Percentiles rank a stretch among this genome's conserved stretches.
phyloP scores from a whole-genome alignment of 257 asterid genomes.

The Capsicum chinense region DNA sequence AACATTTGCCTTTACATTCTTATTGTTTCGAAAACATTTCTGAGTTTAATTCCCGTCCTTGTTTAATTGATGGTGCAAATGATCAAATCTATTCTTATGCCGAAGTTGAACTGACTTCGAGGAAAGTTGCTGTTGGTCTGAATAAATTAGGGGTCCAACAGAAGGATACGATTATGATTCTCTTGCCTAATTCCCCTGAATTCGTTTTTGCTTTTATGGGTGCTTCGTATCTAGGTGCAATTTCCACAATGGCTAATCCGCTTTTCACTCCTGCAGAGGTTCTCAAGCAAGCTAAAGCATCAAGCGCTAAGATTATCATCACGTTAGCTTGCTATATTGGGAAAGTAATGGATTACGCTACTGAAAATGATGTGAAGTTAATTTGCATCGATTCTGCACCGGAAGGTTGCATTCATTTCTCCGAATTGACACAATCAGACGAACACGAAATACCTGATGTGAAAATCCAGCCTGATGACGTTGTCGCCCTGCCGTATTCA shows the following conservation, averaged over 20 bases:
- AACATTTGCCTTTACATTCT: constrained; percentile 71
- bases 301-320: constrained; percentile 59
- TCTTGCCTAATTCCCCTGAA: constrained; percentile 84
- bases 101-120: constrained; percentile 58
- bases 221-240: constrained; percentile 73
- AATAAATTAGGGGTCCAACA: constrained; percentile 60
- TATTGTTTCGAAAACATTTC: constrained; percentile 79
- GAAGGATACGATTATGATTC: constrained; percentile 81
- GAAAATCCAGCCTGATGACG: constrained; percentile 65
- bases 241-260: constrained; percentile 88
- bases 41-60: constrained; percentile 46
- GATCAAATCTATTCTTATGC: constrained; percentile 56
- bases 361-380: constrained; percentile 47
- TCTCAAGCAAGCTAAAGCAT: constrained; percentile 71
- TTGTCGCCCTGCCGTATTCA: constrained; percentile 90
- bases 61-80: constrained; percentile 74
- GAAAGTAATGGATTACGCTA: constrained; percentile 58
- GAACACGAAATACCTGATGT: constrained; percentile 65
- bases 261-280: constrained; percentile 74
- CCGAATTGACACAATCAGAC: constrained; percentile 52
- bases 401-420: constrained; percentile 57
- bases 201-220: constrained; percentile 83
- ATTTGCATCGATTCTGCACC: constrained; percentile 45
- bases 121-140: constrained; percentile 64
- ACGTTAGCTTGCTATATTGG: constrained; percentile 59